These are phyloP conservation scores for Starmerella stellata DNA, from an alignment of 805 yeast species.

Conservation along the genomic window DNA sequence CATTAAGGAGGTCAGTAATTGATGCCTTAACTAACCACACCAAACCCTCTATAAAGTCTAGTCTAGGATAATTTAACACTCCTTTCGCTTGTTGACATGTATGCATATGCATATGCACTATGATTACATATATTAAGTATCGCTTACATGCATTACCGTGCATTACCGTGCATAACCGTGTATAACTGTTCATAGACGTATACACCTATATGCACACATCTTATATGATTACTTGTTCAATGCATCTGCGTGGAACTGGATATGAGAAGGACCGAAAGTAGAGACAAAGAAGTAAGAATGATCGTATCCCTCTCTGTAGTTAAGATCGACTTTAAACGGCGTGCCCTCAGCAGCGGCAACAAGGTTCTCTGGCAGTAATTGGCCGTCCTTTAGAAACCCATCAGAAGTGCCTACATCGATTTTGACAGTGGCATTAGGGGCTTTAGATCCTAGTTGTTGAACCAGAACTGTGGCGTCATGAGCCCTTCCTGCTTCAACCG, in stretches of 20 bases:
- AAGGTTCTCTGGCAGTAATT: conserved; percentile 60
- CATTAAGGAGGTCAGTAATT: conserved; percentile 63
- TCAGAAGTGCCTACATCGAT: conserved; percentile 74
- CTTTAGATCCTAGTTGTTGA: conserved; percentile 29
- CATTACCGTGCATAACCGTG: too few species aligned
- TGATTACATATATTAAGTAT: not conserved
- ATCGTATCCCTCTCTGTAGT: conserved; percentile 65
- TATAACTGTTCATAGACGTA: too few species aligned
- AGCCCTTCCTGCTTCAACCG: conserved; percentile 41
- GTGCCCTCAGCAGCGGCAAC: conserved; percentile 42
- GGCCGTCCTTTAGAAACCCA: conserved; percentile 43
- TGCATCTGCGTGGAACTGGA: conserved; percentile 76
- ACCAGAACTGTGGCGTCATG: conserved; percentile 78
- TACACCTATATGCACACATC: too few species aligned
- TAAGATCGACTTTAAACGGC: conserved; percentile 38
- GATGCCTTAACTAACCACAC: not conserved
- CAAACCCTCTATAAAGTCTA: not conserved
- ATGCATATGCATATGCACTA: not conserved
- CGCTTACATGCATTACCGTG: conserved; percentile 1
- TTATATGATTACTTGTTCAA: too few species aligned
- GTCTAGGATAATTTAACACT: too few species aligned
- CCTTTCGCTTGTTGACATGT: not conserved
- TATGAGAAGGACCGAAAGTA: conserved; percentile 63
- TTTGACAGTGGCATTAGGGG: conserved; percentile 38
- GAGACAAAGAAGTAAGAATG: conserved; percentile 80